Evolutionary conservation across 495 filamentous ascomycete genomes (phyloP).

Genomic region (Aspergillus sclerotioniger): DNA sequence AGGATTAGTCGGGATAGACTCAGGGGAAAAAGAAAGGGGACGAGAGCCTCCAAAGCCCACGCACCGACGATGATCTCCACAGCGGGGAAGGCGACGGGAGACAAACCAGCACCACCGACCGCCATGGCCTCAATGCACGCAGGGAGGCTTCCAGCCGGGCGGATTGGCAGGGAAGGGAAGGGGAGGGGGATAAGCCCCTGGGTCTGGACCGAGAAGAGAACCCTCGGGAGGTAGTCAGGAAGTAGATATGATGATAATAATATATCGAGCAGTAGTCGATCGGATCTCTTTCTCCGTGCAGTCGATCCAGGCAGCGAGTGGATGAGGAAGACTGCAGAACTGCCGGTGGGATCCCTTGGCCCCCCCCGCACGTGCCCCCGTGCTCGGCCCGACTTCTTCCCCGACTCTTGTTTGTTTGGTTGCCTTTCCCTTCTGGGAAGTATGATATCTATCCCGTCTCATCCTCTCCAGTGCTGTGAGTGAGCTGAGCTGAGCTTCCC

Average conservation of each 20-base stretch:
- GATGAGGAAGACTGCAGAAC: background rate
- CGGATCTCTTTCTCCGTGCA: background rate
- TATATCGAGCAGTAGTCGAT: background rate
- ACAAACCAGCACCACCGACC: background rate
- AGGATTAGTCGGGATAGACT: slow-evolving; percentile 8
- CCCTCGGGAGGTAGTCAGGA: background rate
- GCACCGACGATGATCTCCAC: slow-evolving; percentile 28
- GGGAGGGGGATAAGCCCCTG: background rate
- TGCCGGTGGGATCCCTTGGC: background rate
- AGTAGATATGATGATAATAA: background rate
- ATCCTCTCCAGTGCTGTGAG: too few relatives aligned
- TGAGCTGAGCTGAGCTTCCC: too few relatives aligned
- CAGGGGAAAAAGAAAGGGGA: slow-evolving; percentile 17
- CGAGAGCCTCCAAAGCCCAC: slow-evolving; percentile 7
- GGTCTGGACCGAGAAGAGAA: background rate
- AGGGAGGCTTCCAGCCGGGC: background rate
- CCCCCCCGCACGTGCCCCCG: slow-evolving; percentile 27
- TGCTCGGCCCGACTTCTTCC: slow-evolving; percentile 29
- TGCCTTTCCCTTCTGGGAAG: slow-evolving; percentile 19
- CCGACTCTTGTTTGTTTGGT: slow-evolving; percentile 26
- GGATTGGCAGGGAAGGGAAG: background rate
- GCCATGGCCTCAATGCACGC: background rate
- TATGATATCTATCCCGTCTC: slow-evolving; percentile 6
- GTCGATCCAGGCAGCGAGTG: background rate
- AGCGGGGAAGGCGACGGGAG: slow-evolving; percentile 24